Conservation (phyloP, 257 asterid species). For the Pogostemon cablin region DNA sequence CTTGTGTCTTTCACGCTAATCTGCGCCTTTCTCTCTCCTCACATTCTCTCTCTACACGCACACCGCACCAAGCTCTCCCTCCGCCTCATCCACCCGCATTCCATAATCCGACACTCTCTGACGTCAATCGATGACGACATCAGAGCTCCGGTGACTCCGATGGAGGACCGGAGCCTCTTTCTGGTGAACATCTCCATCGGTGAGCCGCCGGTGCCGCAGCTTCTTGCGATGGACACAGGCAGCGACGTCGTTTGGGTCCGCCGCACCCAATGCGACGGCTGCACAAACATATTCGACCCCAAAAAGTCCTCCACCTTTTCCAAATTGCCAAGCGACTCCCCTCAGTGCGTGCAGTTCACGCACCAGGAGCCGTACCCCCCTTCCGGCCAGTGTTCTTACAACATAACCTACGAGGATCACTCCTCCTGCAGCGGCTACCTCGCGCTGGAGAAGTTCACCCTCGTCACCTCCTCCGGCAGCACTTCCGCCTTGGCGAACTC, state of each 20-base stretch:
- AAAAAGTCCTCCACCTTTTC: neutral
- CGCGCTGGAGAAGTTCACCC: conserved; percentile 8
- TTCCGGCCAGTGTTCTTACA: neutral
- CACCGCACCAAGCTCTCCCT: conserved; percentile 1
- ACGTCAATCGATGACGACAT: neutral
- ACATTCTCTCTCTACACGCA: neutral
- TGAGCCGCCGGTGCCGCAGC: conserved; percentile 14
- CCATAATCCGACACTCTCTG: neutral
- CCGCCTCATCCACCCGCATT: neutral
- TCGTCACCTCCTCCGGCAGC: conserved; percentile 8
- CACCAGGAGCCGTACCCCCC: too few relatives aligned
- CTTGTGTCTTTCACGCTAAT: neutral
- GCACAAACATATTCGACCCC: conserved; percentile 1
- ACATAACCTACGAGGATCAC: neutral
- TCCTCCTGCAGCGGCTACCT: neutral
- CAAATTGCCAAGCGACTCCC: neutral
- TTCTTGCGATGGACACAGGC: conserved; percentile 19
- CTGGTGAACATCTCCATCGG: conserved; percentile 18
- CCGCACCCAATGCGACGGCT: conserved; percentile 12
- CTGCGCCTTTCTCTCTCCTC: neutral
- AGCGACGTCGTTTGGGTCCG: conserved; percentile 13
- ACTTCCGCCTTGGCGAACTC: neutral
- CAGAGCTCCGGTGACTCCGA: neutral
- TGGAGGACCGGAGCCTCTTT: conserved; percentile 20
- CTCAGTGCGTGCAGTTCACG: neutral